Conservation (phyloP, 371 early-diverging fungal genomes). For the Lichtheimia ramosa region DNA sequence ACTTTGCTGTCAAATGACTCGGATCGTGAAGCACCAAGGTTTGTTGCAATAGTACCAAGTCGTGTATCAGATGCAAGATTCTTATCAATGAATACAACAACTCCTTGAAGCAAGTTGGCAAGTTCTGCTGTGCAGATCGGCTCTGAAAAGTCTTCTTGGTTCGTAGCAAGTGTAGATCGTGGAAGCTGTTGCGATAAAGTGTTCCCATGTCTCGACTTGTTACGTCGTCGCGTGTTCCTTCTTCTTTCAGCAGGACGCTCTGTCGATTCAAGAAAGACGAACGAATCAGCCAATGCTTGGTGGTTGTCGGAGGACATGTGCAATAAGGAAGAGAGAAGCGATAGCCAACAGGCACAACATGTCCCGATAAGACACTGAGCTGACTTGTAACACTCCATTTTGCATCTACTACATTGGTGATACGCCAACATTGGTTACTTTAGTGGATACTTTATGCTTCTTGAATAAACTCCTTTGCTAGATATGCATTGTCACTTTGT, state of each 20-base stretch:
- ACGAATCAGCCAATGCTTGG: background rate
- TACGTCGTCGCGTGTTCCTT: background rate
- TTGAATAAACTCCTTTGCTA: no score
- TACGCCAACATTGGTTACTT: no score
- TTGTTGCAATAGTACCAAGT: background rate
- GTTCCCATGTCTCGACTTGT: background rate
- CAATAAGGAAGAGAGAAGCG: no score
- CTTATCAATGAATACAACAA: conserved; percentile 11
- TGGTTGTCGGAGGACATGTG: no score
- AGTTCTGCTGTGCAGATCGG: conserved; percentile 1
- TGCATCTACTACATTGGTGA: no score
- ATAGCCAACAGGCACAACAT: no score
- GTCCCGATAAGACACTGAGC: no score
- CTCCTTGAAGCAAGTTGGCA: background rate
- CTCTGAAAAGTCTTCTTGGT: conserved; percentile 1
- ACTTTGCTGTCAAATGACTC: conserved; percentile 1
- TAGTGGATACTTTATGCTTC: no score
- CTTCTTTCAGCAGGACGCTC: background rate
- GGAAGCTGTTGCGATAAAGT: no score
- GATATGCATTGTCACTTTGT: no score
- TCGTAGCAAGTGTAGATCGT: no score
- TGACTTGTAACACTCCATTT: no score
- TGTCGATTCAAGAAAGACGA: background rate
- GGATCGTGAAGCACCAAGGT: conserved; percentile 6
- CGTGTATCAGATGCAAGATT: background rate